A percentile compares a stretch with the other conserved stretches of the same genome.
Conservation (phyloP, 164 flowering plant genomes). For the Piper betle region DNA sequence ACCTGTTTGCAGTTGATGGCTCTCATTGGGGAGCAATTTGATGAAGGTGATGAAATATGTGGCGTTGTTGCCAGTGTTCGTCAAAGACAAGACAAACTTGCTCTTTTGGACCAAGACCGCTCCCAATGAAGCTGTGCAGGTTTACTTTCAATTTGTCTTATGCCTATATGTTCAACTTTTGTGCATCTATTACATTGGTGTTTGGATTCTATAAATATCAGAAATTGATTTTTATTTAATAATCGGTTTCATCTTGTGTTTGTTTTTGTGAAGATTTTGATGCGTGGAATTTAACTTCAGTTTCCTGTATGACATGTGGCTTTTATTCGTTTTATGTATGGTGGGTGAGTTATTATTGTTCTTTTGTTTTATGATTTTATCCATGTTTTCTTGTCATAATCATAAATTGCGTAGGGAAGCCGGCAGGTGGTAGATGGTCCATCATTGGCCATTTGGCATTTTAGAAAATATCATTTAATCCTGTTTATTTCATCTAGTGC, state of each 20-base stretch:
- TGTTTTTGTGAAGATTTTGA: neutral
- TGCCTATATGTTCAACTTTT: neutral
- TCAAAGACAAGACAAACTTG: conserved; percentile 63
- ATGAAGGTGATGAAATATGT: conserved; percentile 78
- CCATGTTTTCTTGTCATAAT: no score
- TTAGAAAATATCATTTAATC: no score
- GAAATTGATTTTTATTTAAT: neutral
- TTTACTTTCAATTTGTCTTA: conserved; percentile 8
- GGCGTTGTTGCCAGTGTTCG: conserved; percentile 90
- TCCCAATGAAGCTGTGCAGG: conserved; percentile 85
- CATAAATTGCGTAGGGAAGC: no score
- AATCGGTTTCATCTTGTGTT: neutral
- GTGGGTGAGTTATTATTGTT: no score
- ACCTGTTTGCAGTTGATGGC: conserved; percentile 63
- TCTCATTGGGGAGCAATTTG: conserved; percentile 88
- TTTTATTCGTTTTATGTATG: no score
- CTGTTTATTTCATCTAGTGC: no score
- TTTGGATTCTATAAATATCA: neutral
- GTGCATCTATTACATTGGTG: neutral
- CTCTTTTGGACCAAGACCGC: conserved; percentile 89
- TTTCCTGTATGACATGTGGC: neutral
- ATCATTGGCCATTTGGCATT: no score
- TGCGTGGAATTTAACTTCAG: neutral
- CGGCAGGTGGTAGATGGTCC: no score
- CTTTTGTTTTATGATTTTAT: no score